These are phyloP conservation scores for Lactarius sanguifluus DNA, from an alignment of 768 basidiomycete species.

Conservation along the genomic window DNA sequence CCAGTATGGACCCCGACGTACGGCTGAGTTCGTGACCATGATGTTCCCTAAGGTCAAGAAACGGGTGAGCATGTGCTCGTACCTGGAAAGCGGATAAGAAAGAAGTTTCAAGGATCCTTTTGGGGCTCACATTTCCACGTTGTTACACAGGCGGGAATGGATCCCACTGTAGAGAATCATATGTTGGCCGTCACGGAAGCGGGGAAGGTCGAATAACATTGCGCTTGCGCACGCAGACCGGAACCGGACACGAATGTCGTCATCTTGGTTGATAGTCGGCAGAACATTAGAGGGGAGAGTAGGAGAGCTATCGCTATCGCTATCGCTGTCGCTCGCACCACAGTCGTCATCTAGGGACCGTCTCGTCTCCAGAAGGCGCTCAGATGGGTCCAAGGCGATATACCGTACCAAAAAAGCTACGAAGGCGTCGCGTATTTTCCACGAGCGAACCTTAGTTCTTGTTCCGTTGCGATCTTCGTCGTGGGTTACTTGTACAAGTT, in stretches of 20 bases:
- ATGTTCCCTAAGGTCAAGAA: constrained; percentile 71
- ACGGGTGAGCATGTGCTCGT: constrained; percentile 74
- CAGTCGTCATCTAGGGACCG: constrained; percentile 13
- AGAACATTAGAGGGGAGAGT: constrained; percentile 47
- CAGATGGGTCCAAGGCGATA: constrained; percentile 55
- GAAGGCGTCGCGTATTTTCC: constrained; percentile 66
- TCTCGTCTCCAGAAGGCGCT: constrained; percentile 47
- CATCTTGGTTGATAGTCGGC: constrained; percentile 57
- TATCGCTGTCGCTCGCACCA: constrained; percentile 6
- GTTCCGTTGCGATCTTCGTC: constrained; percentile 18
- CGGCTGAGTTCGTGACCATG: constrained; percentile 73
- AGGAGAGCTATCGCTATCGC: constrained; percentile 5
- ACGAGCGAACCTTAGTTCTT: constrained; percentile 49
- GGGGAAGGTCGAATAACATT: constrained; percentile 54
- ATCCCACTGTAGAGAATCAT: constrained; percentile 49
- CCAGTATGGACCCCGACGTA: constrained; percentile 83
- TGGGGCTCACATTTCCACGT: constrained; percentile 51
- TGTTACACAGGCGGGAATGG: constrained; percentile 43
- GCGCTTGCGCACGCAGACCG: constrained; percentile 63
- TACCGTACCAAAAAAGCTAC: constrained; percentile 67
- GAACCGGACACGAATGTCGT: constrained; percentile 83
- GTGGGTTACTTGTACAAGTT: constrained; percentile 36
- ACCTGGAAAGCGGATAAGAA: constrained; percentile 31
- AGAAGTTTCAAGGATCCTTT: not conserved
- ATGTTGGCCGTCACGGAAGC: constrained; percentile 36